Evolutionary conservation across 2,329 filamentous ascomycete genomes (phyloP), one percentile per base, ranked within the genome.

Genomic region (Diaporthe caulivora): DNA sequence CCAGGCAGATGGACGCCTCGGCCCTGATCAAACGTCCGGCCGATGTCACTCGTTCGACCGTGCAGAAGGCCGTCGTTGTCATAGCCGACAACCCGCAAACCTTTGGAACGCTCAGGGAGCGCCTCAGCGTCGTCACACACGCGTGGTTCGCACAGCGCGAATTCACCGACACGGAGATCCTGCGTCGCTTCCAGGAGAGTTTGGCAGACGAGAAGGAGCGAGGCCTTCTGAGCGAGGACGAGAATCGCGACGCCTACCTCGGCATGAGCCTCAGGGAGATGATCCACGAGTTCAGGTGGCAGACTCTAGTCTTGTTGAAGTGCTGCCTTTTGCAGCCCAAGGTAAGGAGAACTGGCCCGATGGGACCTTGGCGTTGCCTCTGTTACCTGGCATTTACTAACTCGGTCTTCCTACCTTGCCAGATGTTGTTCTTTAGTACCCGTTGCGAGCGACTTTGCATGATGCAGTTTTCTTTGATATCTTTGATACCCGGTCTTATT

Each of bases 401-500:
- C 58, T 65, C 24, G 34, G 68, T 7, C 57, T 15, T 21, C 8
- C 31, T 29, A 31, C 44, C 18, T 34, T 18, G 37, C 0, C 78
- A 98, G 95, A 98, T 98, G 93, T 92, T 99, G 70, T 98, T 99
- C 86, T 99, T 98, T 79, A 95, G 97, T 75, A 95, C 96, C n/a
- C 92, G 95, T 78, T 98, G 97, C 83, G 97, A 99, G 83, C 90
- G 94, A 76, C 86, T 99, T 77, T 99, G 97, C 89, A 97, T 98
- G 94, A 95, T 98, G 84, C 97, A 99, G 83, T 99, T 98, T 85
- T 97, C 96, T 55, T 89, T 99, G 58, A 93, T 99, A 78, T 98
- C 96, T 70, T 87, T 99, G 79, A 97, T 99, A 85, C 97, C 97
- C 60, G 95, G 95, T 74, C 90, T 99, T 72, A 92, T 98, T 79